These are phyloP conservation scores for Colletotrichum coccodes DNA, from an alignment of 2,329 filamentous ascomycete species.

Conservation along the genomic window DNA sequence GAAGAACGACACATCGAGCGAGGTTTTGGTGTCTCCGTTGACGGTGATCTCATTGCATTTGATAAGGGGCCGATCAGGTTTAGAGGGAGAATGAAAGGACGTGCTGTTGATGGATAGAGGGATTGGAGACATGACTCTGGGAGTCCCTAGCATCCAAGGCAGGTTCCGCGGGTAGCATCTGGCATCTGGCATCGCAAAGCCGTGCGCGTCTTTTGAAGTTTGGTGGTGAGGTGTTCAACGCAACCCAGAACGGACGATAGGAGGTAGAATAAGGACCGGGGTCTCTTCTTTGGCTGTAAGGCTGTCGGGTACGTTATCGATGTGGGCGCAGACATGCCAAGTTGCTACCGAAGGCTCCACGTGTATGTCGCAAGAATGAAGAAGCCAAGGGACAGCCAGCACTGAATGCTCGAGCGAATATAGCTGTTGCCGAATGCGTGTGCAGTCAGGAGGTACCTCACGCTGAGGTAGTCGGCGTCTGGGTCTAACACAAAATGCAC, in stretches of 20 bases:
- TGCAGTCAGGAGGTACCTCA: not conserved
- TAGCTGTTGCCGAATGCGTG: not conserved
- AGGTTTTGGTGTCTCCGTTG: conserved; percentile 6
- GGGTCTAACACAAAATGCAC: not conserved
- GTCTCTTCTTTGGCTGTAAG: not conserved
- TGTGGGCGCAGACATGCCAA: not conserved
- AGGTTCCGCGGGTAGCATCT: not conserved
- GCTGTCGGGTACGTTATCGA: conserved; percentile 12
- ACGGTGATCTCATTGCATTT: conserved; percentile 10
- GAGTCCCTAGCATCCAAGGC: conserved; percentile 2
- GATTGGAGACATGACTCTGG: not conserved
- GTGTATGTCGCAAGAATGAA: not conserved
- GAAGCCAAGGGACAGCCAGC: not conserved
- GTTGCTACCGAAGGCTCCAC: not conserved
- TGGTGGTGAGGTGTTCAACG: not conserved
- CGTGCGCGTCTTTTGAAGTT: not conserved
- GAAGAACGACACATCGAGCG: conserved; percentile 3
- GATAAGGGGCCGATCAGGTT: not conserved
- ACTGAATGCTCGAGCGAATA: not conserved
- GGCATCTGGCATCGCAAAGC: not conserved
- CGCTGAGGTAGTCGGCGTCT: not conserved
- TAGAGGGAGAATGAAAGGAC: not conserved
- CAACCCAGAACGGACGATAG: conserved; percentile 7
- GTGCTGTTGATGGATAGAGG: not conserved
- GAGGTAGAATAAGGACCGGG: not conserved